Evolutionary conservation across 139 green algal genomes (phyloP).

Genomic region (Chloropicon primus): DNA sequence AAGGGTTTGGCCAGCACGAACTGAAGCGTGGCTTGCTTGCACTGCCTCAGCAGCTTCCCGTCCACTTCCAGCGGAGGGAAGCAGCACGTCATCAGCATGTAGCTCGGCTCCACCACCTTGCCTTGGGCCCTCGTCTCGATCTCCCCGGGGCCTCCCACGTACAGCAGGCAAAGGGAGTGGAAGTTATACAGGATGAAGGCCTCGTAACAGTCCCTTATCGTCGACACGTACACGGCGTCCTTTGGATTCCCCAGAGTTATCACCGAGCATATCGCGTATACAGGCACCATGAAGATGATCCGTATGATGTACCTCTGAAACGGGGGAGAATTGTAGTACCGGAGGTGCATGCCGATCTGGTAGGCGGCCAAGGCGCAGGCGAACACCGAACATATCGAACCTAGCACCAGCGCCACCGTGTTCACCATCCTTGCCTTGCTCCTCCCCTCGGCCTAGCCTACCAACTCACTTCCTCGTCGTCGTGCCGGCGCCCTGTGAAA

Average conservation of each 20-base stretch:
- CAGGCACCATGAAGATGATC: conserved; percentile 94
- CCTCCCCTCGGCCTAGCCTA: not conserved
- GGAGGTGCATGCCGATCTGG: conserved; percentile 79
- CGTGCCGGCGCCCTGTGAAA: too few species aligned
- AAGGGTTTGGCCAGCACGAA: conserved; percentile 94
- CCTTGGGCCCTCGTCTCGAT: conserved; percentile 77
- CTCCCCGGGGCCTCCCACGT: conserved; percentile 82
- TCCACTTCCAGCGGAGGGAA: conserved; percentile 67
- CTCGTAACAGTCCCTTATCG: conserved; percentile 58
- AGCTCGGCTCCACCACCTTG: conserved; percentile 64
- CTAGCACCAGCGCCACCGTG: not conserved
- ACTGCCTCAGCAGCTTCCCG: conserved; percentile 54
- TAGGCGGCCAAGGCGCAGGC: not conserved
- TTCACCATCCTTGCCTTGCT: not conserved
- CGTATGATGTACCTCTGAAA: conserved; percentile 88
- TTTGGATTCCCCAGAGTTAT: conserved; percentile 51
- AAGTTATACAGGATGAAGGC: conserved; percentile 98
- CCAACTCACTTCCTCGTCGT: too few species aligned
- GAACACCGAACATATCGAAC: not conserved
- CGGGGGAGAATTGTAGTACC: conserved; percentile 76
- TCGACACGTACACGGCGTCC: conserved; percentile 62
- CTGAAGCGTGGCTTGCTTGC: conserved; percentile 69
- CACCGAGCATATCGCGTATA: conserved; percentile 74
- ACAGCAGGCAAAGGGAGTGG: conserved; percentile 78
- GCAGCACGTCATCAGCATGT: conserved; percentile 74